A percentile compares a stretch with the other conserved stretches of the same genome.
These are phyloP conservation scores for Pythium folliculosum DNA, from an alignment of 352 stramenopile species.

Conservation along the genomic window DNA sequence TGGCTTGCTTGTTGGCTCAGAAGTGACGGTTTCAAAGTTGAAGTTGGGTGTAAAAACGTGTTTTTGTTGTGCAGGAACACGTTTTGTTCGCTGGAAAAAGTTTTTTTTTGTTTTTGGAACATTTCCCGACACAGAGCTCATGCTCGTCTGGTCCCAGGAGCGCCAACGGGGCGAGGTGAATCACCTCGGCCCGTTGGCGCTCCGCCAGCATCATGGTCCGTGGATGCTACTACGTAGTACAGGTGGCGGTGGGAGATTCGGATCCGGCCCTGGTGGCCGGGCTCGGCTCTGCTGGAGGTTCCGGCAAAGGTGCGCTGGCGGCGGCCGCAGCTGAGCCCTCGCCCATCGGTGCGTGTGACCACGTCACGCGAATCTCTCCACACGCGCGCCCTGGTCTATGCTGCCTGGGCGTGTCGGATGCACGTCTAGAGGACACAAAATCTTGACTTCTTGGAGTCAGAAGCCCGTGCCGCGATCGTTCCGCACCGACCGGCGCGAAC, in stretches of 20 bases:
- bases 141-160: neutral
- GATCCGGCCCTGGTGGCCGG: too few species aligned
- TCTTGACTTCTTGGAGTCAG: neutral
- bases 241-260: too few species aligned
- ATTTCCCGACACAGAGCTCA: neutral
- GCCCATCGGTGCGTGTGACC: neutral
- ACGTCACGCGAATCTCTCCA: neutral
- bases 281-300: too few species aligned
- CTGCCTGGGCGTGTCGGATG: neutral
- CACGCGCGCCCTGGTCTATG: neutral
- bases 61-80: neutral
- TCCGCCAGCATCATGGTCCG: too few species aligned
- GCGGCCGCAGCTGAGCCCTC: too few species aligned
- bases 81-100: neutral
- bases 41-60: slow-evolving; percentile 10
- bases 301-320: too few species aligned
- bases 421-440: neutral
- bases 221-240: too few species aligned
- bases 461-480: slow-evolving; percentile 5
- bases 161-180: too few species aligned
- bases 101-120: too few species aligned
- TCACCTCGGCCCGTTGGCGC: too few species aligned
- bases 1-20: too few species aligned
- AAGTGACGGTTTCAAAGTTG: slow-evolving; percentile 10
- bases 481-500: neutral